Evolutionary conservation across 2,329 filamentous ascomycete genomes (phyloP).

Genomic region (Monosporascus sp.): DNA sequence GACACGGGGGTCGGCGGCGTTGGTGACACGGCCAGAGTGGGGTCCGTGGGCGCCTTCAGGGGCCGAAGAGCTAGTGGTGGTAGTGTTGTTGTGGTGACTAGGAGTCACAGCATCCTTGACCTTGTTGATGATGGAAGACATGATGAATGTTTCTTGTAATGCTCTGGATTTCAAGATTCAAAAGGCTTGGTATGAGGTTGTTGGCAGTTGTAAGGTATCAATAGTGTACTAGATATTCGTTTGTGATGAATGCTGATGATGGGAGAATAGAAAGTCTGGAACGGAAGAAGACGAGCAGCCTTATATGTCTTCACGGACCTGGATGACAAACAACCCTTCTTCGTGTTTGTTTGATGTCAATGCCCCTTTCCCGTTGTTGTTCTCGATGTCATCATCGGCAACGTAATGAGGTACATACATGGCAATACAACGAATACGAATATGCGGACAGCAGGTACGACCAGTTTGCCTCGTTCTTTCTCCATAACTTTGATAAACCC

Average conservation of each 20-base stretch:
- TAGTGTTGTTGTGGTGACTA: constrained; percentile 33
- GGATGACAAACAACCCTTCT: neutral
- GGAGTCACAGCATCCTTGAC: constrained; percentile 50
- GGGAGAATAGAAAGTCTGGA: neutral
- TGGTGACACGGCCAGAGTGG: constrained; percentile 19
- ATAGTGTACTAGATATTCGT: neutral
- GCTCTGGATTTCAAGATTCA: neutral
- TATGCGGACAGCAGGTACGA: too few relatives aligned
- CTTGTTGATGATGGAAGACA: constrained; percentile 55
- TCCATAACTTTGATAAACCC: too few relatives aligned
- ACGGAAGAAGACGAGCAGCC: neutral
- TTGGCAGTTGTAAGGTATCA: neutral
- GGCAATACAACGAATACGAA: too few relatives aligned
- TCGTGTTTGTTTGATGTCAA: neutral
- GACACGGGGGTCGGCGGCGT: constrained; percentile 28
- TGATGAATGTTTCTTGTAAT: constrained; percentile 28
- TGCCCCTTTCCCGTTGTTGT: neutral
- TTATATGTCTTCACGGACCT: neutral
- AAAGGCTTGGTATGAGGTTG: neutral
- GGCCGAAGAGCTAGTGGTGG: constrained; percentile 16
- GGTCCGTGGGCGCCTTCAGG: constrained; percentile 27
- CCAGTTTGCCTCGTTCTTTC: too few relatives aligned
- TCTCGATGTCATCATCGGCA: neutral
- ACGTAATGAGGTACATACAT: too few relatives aligned
- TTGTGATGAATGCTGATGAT: neutral